Evolutionary conservation across 257 asterid species (phyloP).

Genomic region (Gynochthodes officinalis): DNA sequence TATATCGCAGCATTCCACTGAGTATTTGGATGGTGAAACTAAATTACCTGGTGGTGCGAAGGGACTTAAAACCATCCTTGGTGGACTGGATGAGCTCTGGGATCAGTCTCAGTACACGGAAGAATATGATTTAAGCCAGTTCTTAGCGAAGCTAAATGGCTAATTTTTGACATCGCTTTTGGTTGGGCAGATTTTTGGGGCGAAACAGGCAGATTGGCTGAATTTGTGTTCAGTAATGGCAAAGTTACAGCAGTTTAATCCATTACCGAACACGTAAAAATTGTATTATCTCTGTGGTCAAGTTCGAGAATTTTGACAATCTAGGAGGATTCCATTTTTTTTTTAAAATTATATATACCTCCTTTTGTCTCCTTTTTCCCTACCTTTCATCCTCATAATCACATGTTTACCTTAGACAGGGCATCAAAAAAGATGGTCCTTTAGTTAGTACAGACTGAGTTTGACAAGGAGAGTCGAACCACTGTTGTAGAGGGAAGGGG

Average conservation of each 20-base stretch:
- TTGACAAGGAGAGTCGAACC: constrained; percentile 20
- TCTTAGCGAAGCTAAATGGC: constrained; percentile 78
- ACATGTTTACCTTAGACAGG: constrained; percentile 9
- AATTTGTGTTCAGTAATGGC: background rate
- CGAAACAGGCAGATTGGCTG: background rate
- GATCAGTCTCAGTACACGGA: constrained; percentile 98
- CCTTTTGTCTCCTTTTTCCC: too few relatives aligned
- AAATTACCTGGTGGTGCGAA: constrained; percentile 56
- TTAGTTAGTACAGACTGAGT: constrained; percentile 18
- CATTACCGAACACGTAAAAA: constrained; percentile 6
- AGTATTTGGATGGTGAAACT: constrained; percentile 43
- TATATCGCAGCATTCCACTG: constrained; percentile 34
- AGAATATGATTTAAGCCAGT: constrained; percentile 81
- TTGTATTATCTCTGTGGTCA: constrained; percentile 1
- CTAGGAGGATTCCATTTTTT: background rate
- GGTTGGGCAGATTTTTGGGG: background rate
- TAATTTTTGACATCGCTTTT: constrained; percentile 24
- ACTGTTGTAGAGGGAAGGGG: constrained; percentile 9
- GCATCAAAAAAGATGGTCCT: constrained; percentile 3
- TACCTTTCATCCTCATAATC: background rate
- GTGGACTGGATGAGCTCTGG: constrained; percentile 98
- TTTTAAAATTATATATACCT: too few relatives aligned
- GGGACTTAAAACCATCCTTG: constrained; percentile 89
- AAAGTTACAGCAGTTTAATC: background rate
- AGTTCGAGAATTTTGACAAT: constrained; percentile 7